Evolutionary conservation across 139 green algal species (phyloP).

Genomic region (Gonium pectorale): DNA sequence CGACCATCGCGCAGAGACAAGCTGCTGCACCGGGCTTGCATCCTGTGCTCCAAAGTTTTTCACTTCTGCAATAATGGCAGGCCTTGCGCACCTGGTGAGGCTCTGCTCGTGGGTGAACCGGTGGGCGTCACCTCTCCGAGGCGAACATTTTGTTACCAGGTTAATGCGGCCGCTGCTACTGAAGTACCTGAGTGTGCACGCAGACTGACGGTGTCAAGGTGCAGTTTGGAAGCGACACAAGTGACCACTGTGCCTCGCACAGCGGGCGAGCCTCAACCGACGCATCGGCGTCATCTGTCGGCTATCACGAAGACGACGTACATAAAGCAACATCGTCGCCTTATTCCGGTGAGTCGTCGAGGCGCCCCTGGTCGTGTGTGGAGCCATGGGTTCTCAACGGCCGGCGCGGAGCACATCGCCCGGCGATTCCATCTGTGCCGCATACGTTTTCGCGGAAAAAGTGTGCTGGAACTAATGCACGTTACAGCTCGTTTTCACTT

Average conservation of each 20-base stretch:
- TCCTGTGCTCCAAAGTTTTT: no score
- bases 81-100: background rate
- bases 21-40: no score
- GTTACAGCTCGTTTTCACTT: no score
- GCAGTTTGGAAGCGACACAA: no score
- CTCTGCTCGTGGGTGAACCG: background rate
- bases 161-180: background rate
- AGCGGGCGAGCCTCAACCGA: conserved; percentile 9
- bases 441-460: background rate
- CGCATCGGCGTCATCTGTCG: background rate
- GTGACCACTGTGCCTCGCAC: conserved; percentile 7
- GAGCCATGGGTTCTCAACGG: background rate
- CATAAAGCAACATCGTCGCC: background rate
- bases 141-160: background rate
- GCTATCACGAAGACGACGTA: background rate
- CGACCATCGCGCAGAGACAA: no score
- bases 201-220: no score
- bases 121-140: background rate
- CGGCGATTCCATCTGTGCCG: background rate
- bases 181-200: no score
- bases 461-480: background rate
- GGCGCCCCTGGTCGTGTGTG: no score
- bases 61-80: background rate
- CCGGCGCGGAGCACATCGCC: background rate
- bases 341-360: no score